A percentile compares a stretch with the other conserved stretches of the same genome.
Conservation (phyloP, 768 basidiomycete species). For the Tulasnella sp. region DNA sequence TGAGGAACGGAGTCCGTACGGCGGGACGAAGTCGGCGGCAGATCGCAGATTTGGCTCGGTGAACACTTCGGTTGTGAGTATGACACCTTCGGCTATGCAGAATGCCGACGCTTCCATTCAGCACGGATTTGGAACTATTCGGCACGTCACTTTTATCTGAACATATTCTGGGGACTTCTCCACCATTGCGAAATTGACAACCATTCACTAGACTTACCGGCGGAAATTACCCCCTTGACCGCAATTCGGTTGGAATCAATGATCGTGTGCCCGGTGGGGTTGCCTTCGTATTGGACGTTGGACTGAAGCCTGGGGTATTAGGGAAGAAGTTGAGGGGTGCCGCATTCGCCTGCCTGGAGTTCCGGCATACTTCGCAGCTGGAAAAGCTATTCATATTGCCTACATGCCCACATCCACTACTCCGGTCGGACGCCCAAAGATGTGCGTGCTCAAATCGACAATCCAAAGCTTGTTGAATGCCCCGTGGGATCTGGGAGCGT, state of each 20-base stretch:
- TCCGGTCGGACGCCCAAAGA: too few species aligned
- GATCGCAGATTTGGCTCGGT: constrained; percentile 5
- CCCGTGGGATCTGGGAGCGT: too few species aligned
- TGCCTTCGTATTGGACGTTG: neutral
- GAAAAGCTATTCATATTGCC: too few species aligned
- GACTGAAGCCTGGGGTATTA: neutral
- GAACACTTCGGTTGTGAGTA: neutral
- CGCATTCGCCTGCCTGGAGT: too few species aligned
- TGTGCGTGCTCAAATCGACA: too few species aligned
- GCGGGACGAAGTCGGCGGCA: constrained; percentile 4
- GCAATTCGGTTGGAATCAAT: neutral
- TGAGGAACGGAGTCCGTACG: constrained; percentile 1
- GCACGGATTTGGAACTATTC: neutral
- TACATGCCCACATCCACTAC: too few species aligned
- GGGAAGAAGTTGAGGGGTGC: neutral
- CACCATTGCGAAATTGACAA: neutral
- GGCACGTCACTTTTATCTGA: neutral
- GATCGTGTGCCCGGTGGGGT: neutral
- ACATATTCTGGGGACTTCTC: neutral
- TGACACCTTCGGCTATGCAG: neutral
- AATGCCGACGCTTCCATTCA: neutral
- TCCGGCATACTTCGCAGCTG: too few species aligned
- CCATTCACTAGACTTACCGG: neutral
- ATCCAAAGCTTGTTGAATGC: too few species aligned
- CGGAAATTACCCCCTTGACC: neutral